Conservation (phyloP, 1,139 yeast genomes). For the Protomyces pachydermus region DNA sequence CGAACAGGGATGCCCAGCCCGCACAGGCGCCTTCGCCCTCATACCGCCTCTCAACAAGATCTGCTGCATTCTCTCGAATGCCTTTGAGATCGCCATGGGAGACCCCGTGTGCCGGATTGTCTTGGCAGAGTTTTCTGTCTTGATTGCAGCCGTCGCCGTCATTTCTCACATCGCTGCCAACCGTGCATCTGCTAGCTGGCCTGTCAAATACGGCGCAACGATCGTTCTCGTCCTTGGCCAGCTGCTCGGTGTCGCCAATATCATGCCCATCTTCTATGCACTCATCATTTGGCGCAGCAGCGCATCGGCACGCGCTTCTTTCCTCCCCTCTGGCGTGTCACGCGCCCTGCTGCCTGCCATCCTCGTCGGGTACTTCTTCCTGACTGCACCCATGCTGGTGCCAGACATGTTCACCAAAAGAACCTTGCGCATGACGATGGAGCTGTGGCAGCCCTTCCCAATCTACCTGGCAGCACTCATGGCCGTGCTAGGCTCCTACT, state of each 20-base stretch:
- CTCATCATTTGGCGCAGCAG: constrained; percentile 7
- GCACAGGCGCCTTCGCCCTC: background rate
- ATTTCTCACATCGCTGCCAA: constrained; percentile 15
- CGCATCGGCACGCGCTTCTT: constrained; percentile 18
- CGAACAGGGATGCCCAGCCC: background rate
- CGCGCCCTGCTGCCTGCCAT: constrained; percentile 20
- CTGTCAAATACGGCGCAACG: constrained; percentile 11
- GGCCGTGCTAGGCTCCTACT: constrained; percentile 4
- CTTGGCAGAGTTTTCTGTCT: constrained; percentile 1
- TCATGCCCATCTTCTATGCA: constrained; percentile 8
- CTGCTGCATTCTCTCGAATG: constrained; percentile 1
- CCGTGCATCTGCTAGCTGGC: constrained; percentile 9
- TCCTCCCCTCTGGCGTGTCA: constrained; percentile 15
- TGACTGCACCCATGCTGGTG: background rate
- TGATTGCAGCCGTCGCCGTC: constrained; percentile 5
- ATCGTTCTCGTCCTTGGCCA: background rate
- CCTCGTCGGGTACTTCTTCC: constrained; percentile 3
- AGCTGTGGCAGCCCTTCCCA: constrained; percentile 18
- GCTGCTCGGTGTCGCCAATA: constrained; percentile 4
- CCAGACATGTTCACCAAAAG: background rate
- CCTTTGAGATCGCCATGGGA: background rate
- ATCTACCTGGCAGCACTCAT: background rate
- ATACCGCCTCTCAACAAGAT: background rate
- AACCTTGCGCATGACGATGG: constrained; percentile 1
- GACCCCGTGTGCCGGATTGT: constrained; percentile 2